Base-by-base conservation (phyloP, 2,329 filamentous ascomycete species). In the Parasarocladium wereldwijsianum region DNA sequence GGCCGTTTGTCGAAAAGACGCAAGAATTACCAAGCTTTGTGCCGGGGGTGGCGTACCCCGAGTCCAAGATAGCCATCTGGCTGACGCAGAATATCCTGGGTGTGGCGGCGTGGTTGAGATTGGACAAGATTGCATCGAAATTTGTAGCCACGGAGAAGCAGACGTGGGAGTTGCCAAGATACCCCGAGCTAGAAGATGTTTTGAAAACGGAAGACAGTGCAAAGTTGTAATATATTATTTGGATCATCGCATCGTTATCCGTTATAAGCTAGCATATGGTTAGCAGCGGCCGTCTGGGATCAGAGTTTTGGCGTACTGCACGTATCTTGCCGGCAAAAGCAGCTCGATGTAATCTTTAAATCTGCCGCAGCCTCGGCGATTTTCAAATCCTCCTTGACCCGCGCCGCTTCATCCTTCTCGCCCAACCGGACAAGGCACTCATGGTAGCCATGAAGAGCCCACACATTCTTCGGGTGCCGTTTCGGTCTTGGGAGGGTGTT, bases 381-480 rank as follows among this genome's bases (percentile, higher is more conserved):
- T 29, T 56, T 54, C 37, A 80, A 41, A 43, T 64, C 59, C 32
- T 56, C 43, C 23, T 49, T 38, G 9, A 52, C 33, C 5, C 43
- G 41, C 4, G 39, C 33, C 1, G 60, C 60, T 34, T 64, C 60
- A 0, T 40, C 43, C 1, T 26, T 26, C n/a, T 60, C 51, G 0
- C 66, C 70, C 5, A 49, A 45, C 35, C 55, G 66, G 4, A 60
- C 38, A 28, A 84, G 45, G 43, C 79, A 81, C 50, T 85, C 79
- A 38, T 81, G 65, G 38, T 73, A 77, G 0, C 79, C 80, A 40
- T 81, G 75, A 36, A 85, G 48, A 4, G 76, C 66, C 80, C 79
- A 85, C 0, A 85, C 70, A 38, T 86, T 85, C 28, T 75, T 75
- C 6, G 67, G 74, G 48, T 84, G 79, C 37, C 69, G 67, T 29